These are phyloP conservation scores for Oryza coarctata DNA, from an alignment of 176 grass and related monocot species.

Conservation along the genomic window DNA sequence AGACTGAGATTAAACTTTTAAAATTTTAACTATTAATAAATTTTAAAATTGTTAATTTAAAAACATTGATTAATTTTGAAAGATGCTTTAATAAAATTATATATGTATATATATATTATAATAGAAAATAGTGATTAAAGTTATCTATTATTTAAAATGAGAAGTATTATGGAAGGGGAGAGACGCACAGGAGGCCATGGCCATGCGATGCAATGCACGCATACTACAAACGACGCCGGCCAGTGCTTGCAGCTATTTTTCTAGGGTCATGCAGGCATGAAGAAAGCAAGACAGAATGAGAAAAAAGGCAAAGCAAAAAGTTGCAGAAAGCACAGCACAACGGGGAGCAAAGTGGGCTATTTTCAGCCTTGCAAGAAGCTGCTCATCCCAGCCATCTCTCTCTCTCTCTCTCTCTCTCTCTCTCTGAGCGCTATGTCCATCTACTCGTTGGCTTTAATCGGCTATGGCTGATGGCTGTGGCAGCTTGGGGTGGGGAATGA, in stretches of 20 bases:
- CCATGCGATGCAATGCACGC: too few relatives aligned
- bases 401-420: neutral
- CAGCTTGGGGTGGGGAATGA: constrained; percentile 61
- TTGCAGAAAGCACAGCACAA: neutral
- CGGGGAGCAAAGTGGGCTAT: constrained; percentile 23
- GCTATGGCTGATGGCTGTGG: constrained; percentile 36
- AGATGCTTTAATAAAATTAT: too few relatives aligned
- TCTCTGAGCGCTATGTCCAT: constrained; percentile 5
- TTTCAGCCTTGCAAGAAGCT: constrained; percentile 27
- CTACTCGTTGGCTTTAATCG: constrained; percentile 60
- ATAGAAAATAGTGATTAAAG: too few relatives aligned
- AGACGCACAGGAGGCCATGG: neutral
- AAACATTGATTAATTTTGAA: too few relatives aligned
- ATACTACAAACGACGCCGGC: neutral
- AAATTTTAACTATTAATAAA: too few relatives aligned
- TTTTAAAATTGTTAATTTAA: too few relatives aligned
- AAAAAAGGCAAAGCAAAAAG: constrained; percentile 42
- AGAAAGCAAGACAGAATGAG: constrained; percentile 6
- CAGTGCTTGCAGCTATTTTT: neutral
- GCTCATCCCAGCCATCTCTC: constrained; percentile 26
- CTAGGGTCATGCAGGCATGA: neutral
- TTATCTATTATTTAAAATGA: too few relatives aligned
- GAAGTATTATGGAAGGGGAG: too few relatives aligned
- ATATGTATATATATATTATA: too few relatives aligned
- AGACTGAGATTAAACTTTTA: too few relatives aligned